Evolutionary conservation across 306 rosid species (phyloP).

Genomic region (Vigna nakashimae): DNA sequence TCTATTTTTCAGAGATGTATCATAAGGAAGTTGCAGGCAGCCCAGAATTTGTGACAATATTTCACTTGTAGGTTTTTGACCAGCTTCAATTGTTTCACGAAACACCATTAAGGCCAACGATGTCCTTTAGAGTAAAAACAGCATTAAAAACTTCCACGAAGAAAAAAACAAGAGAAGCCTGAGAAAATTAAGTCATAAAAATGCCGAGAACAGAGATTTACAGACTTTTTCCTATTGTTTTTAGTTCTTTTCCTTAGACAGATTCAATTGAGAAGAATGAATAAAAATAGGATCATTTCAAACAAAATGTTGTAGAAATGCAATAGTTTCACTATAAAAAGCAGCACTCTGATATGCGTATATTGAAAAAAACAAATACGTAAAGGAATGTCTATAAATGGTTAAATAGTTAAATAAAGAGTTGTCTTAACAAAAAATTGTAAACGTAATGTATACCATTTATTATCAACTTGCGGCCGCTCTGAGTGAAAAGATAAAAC

Average conservation of each 20-base stretch:
- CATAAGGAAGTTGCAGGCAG: conserved; percentile 84
- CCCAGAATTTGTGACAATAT: conserved; percentile 85
- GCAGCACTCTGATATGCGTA: conserved; percentile 11
- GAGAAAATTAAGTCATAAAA: conserved; percentile 33
- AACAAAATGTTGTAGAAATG: conserved; percentile 15
- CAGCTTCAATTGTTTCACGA: conserved; percentile 75
- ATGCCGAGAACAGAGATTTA: conserved; percentile 22
- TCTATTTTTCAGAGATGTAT: conserved; percentile 60
- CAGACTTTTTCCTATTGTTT: conserved; percentile 13
- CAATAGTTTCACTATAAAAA: conserved; percentile 25
- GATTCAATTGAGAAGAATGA: not conserved
- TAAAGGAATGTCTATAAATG: conserved; percentile 19
- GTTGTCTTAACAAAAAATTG: conserved; percentile 21
- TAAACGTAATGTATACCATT: conserved; percentile 70
- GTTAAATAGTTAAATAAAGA: conserved; percentile 25
- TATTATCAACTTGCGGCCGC: conserved; percentile 63
- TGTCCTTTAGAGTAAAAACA: conserved; percentile 65
- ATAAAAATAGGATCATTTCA: not conserved
- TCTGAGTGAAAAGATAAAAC: conserved; percentile 60
- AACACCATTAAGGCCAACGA: conserved; percentile 83
- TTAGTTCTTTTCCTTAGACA: conserved; percentile 12
- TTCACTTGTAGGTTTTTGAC: conserved; percentile 73
- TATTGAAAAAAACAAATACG: conserved; percentile 1
- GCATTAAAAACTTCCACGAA: conserved; percentile 36
- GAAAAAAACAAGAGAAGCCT: conserved; percentile 40